These are phyloP conservation scores for Saccharomyces hybrid DNA, from an alignment of 1,139 yeast species.

Conservation along the genomic window DNA sequence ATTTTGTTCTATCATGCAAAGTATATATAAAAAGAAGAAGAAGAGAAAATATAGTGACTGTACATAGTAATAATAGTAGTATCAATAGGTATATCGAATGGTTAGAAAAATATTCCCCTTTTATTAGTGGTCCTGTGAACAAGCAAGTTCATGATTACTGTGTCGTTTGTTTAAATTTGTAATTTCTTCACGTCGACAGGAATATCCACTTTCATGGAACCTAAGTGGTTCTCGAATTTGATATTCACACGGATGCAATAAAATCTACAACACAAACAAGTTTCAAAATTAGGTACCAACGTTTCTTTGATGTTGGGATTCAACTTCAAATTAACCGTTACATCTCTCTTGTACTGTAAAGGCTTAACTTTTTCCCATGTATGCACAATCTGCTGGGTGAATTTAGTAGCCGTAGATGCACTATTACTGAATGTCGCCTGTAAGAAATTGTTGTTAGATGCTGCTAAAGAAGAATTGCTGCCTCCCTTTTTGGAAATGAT, in stretches of 20 bases:
- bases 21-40: neutral
- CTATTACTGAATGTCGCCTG: slow-evolving; percentile 1
- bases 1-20: no score
- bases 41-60: neutral
- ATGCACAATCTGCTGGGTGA: slow-evolving; percentile 17
- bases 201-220: slow-evolving; percentile 28
- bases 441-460: slow-evolving; percentile 2
- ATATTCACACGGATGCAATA: slow-evolving; percentile 37
- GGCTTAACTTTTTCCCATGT: slow-evolving; percentile 20
- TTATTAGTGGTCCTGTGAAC: neutral
- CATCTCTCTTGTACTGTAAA: slow-evolving; percentile 15
- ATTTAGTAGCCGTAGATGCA: slow-evolving; percentile 11
- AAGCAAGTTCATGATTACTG: neutral
- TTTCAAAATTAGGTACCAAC: slow-evolving; percentile 51
- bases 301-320: slow-evolving; percentile 34
- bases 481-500: slow-evolving; percentile 5
- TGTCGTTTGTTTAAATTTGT: slow-evolving; percentile 1
- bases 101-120: neutral
- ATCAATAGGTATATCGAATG: neutral
- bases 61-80: neutral
- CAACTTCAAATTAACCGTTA: slow-evolving; percentile 27
- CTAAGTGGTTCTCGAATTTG: slow-evolving; percentile 30
- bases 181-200: slow-evolving; percentile 34
- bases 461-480: slow-evolving; percentile 3
- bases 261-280: slow-evolving; percentile 46